phyloP scores from a whole-genome alignment of 225 moss, liverwort and hornwort genomes.

The Physcomitrium patens region DNA sequence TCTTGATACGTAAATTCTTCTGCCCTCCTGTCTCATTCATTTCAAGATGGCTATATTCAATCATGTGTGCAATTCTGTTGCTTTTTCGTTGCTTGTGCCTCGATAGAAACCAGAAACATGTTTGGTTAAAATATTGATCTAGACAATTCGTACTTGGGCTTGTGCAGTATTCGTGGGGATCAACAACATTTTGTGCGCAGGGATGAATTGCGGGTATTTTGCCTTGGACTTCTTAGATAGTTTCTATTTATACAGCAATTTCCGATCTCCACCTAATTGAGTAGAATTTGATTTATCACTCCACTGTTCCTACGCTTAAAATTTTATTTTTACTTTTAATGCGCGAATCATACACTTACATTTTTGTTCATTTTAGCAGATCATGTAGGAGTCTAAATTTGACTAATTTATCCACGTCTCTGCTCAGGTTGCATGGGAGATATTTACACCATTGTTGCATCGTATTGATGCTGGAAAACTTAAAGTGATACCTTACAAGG shows the following conservation, averaged over 20 bases:
- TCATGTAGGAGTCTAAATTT: too few species aligned
- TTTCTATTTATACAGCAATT: neutral
- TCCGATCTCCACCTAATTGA: neutral
- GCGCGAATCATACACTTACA: too few species aligned
- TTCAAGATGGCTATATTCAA: neutral
- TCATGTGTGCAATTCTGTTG: slow-evolving; percentile 1
- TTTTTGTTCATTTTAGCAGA: neutral
- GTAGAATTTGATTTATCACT: neutral
- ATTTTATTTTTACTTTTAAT: neutral
- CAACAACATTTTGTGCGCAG: slow-evolving; percentile 93
- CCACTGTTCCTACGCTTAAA: neutral
- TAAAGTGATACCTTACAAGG: slow-evolving; percentile 50
- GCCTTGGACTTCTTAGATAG: neutral
- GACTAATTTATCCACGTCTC: neutral
- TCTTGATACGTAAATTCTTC: slow-evolving; percentile 61
- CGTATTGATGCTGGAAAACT: slow-evolving; percentile 75
- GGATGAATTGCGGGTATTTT: slow-evolving; percentile 72
- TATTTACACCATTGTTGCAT: slow-evolving; percentile 85
- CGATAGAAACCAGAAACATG: too few species aligned
- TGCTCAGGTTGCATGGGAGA: slow-evolving; percentile 75
- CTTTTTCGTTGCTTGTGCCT: neutral
- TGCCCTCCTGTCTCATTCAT: slow-evolving; percentile 14
- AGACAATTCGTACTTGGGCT: slow-evolving; percentile 1
- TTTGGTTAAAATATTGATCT: neutral
- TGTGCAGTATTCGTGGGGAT: slow-evolving; percentile 79